Conservation (phyloP, 2,329 filamentous ascomycete genomes). For the Cucurbitaria berberidis region DNA sequence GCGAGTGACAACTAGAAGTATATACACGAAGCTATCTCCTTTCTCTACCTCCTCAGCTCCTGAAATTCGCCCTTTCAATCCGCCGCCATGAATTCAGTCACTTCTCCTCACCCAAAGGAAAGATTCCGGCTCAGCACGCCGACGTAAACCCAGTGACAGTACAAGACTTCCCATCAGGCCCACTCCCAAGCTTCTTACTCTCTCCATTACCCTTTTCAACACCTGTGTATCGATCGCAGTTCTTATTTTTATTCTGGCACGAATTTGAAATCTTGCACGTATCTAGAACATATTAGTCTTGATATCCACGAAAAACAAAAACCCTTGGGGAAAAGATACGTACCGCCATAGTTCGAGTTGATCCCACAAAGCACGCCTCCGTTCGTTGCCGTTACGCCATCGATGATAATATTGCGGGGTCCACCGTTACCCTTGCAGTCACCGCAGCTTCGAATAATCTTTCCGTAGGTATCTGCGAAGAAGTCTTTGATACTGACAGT, state of each 20-base stretch:
- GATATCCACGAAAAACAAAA: no score
- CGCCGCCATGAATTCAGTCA: not conserved
- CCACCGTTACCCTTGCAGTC: constrained; percentile 50
- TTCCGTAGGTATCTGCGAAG: constrained; percentile 37
- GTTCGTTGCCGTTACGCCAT: constrained; percentile 36
- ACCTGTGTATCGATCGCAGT: constrained; percentile 19
- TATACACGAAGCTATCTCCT: not conserved
- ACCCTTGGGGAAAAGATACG: no score
- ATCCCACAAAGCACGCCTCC: constrained; percentile 40
- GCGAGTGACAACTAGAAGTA: not conserved
- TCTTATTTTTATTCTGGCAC: constrained; percentile 15
- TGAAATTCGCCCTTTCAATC: not conserved
- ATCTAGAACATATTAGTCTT: no score
- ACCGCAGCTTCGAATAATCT: constrained; percentile 41
- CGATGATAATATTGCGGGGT: constrained; percentile 50
- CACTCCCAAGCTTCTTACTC: constrained; percentile 16
- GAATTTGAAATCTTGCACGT: constrained; percentile 22
- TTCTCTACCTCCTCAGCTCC: not conserved
- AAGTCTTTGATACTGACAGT: constrained; percentile 43
- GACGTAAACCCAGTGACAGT: constrained; percentile 9
- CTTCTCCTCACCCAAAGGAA: not conserved
- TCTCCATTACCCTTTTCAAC: constrained; percentile 17
- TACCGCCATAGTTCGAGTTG: constrained; percentile 56
- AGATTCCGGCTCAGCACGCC: constrained; percentile 2
- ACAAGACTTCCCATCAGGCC: constrained; percentile 17